Evolutionary conservation across 257 asterid genomes (phyloP).

Genomic region (Salvia rosmarinus): DNA sequence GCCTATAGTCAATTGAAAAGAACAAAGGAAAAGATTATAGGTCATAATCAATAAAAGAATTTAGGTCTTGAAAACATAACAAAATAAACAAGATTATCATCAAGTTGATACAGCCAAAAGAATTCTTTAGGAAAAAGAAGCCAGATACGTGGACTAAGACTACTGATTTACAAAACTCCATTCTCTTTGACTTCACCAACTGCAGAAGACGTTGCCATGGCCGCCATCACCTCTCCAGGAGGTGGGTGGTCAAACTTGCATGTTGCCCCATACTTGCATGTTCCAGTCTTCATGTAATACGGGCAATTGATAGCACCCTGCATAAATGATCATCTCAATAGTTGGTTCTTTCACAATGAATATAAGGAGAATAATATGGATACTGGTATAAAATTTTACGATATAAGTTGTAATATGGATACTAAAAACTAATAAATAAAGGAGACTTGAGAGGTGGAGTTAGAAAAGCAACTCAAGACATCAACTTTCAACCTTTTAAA

Average conservation of each 20-base stretch:
- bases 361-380: too few relatives aligned
- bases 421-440: not conserved
- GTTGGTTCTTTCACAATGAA: slow-evolving; percentile 15
- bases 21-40: not conserved
- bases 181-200: slow-evolving; percentile 43
- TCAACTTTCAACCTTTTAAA: not conserved
- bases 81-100: slow-evolving; percentile 7
- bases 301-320: slow-evolving; percentile 94
- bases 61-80: slow-evolving; percentile 14
- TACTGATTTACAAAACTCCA: slow-evolving; percentile 36
- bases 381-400: not conserved
- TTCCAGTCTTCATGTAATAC: slow-evolving; percentile 93
- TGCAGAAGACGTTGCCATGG: slow-evolving; percentile 45
- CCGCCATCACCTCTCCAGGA: slow-evolving; percentile 91
- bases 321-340: slow-evolving; percentile 23
- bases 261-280: slow-evolving; percentile 85
- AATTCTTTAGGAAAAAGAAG: not conserved
- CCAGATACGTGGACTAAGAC: not conserved
- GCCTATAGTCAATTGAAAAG: not conserved
- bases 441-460: not conserved
- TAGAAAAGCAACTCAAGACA: not conserved
- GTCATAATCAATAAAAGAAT: slow-evolving; percentile 8
- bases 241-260: slow-evolving; percentile 97
- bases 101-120: slow-evolving; percentile 20
- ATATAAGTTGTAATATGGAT: not conserved